Base-by-base conservation (phyloP, 129 eudicot species). In the Artemisia annua region DNA sequence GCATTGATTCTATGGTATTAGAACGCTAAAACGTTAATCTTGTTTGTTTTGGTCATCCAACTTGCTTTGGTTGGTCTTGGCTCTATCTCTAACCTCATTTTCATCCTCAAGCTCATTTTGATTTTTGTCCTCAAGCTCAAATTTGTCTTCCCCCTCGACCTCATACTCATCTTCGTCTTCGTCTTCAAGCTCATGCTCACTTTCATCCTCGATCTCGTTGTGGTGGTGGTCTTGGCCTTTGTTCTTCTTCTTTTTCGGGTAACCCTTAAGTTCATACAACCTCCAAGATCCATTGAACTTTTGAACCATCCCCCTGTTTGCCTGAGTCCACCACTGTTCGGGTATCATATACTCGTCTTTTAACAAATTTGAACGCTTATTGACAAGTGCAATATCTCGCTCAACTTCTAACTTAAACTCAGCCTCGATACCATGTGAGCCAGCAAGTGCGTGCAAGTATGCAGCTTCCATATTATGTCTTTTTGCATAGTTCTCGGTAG, bases 291-390 rank as follows among this genome's bases (percentile, higher is more conserved):
- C 96, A 74, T 79, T 60, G 2, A 67, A 30, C 17, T 26, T 30
- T 66, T 86, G 90, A 72, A 75, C 69, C 92, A 89, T 89, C 24
- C 89, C 89, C 32, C 79, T 81, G 43, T 88, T 85, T 72, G 56
- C 75, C 15, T 79, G 70, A 66, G 19, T 32, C 89, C 86, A 79
- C 92, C 92, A 89, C 2, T 9, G 18, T 24, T 13, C 9, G 0
- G 88, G 89, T 46, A 82, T 68, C 35, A 62, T 30, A 71, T 86
- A 86, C 53, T 86, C 67, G 7, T 80, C 84, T 57, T 74, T 77
- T 57, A 88, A 63, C 67, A 71, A 69, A 78, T 67, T 55, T 0
- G 55, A 3, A 35, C 19, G 8, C 78, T 86, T 89, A 22, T 84
- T 86, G 9, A 78, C 74, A 17, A 84, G 89, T 0, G 84, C 63